Percentiles rank a stretch among this genome's conserved stretches.
These are phyloP conservation scores for Microsporum ferrugineum DNA, from an alignment of 2,329 filamentous ascomycete genomes.

Conservation along the genomic window DNA sequence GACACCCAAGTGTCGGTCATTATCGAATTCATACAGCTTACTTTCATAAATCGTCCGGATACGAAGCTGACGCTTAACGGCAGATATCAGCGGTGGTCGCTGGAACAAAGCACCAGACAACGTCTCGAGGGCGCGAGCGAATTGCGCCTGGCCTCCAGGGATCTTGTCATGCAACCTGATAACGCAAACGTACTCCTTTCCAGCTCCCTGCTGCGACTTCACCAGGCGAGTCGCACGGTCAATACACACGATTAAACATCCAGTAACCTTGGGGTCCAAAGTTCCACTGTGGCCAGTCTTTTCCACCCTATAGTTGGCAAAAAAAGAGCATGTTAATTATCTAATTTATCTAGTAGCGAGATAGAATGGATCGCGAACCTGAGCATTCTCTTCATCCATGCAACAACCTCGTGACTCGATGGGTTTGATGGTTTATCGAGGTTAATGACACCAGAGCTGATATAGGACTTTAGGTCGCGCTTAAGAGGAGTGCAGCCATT, in stretches of 20 bases:
- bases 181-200: conserved; percentile 97
- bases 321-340: not conserved
- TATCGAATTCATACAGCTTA: conserved; percentile 95
- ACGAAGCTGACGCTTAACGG: conserved; percentile 96
- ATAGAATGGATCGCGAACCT: conserved; percentile 42
- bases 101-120: conserved; percentile 95
- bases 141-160: conserved; percentile 82
- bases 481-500: conserved; percentile 82
- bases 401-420: conserved; percentile 95
- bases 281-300: conserved; percentile 98
- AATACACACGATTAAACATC: conserved; percentile 87
- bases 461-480: conserved; percentile 92
- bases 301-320: conserved; percentile 51
- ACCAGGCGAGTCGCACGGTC: conserved; percentile 94
- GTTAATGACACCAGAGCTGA: conserved; percentile 97
- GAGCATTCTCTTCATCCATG: conserved; percentile 97
- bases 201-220: conserved; percentile 96
- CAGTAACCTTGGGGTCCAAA: conserved; percentile 94
- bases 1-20: conserved; percentile 89
- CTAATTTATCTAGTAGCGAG: not conserved
- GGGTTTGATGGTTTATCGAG: conserved; percentile 96
- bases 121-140: conserved; percentile 86
- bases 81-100: conserved; percentile 90
- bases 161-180: conserved; percentile 93
- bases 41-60: conserved; percentile 97